Conservation (phyloP, 805 yeast genomes). For the Metschnikowia hibisci region DNA sequence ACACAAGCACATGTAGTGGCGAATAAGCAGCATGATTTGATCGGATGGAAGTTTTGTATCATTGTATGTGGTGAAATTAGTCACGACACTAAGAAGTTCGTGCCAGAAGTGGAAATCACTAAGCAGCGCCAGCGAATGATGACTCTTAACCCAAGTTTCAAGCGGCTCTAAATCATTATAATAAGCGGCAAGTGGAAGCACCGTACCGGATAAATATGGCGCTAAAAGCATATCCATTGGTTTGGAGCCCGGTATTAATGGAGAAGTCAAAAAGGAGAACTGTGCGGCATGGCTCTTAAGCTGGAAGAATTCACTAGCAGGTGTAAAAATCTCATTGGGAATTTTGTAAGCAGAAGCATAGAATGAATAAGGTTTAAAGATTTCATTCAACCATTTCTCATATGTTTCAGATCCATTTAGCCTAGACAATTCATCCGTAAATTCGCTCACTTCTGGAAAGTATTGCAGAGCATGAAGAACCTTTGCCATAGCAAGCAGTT, state of each 20-base stretch:
- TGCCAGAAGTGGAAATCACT: slow-evolving; percentile 15
- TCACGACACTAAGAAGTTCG: slow-evolving; percentile 8
- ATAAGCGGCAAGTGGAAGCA: slow-evolving; percentile 26
- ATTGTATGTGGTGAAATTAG: slow-evolving; percentile 1
- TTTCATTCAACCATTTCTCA: slow-evolving; percentile 26
- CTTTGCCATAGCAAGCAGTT: slow-evolving; percentile 15
- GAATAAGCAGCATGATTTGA: slow-evolving; percentile 3
- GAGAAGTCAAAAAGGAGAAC: slow-evolving; percentile 23
- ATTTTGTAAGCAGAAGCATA: slow-evolving; percentile 27
- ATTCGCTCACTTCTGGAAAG: slow-evolving; percentile 16
- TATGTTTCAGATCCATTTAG: slow-evolving; percentile 19
- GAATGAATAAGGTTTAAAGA: slow-evolving; percentile 26
- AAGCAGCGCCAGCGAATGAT: neutral
- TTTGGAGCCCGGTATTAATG: slow-evolving; percentile 16
- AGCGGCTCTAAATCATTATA: slow-evolving; percentile 24
- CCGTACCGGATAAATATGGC: slow-evolving; percentile 27
- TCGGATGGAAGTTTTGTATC: neutral
- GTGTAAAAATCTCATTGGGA: slow-evolving; percentile 5
- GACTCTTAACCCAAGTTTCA: slow-evolving; percentile 22
- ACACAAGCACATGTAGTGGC: slow-evolving; percentile 8
- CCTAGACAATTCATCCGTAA: slow-evolving; percentile 12
- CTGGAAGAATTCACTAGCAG: slow-evolving; percentile 12
- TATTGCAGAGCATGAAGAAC: slow-evolving; percentile 13
- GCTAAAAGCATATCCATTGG: slow-evolving; percentile 15
- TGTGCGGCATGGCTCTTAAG: slow-evolving; percentile 13